Conservation (phyloP, 768 basidiomycete genomes). For the Boletus patriciae region DNA sequence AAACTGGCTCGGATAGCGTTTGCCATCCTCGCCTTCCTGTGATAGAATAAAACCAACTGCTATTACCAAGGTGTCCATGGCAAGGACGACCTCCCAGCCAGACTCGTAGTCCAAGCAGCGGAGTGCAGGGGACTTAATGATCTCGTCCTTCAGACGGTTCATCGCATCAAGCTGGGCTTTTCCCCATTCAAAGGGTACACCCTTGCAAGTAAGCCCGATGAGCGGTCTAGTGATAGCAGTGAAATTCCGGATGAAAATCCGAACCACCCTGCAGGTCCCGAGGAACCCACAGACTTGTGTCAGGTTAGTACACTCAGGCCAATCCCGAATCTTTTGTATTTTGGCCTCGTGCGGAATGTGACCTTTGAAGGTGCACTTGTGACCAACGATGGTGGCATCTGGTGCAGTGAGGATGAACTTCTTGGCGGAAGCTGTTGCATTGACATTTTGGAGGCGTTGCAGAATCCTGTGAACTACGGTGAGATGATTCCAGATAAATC, state of each 20-base stretch:
- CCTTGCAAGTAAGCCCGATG: slow-evolving; percentile 27
- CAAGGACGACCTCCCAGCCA: too few relatives aligned
- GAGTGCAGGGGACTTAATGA: slow-evolving; percentile 13
- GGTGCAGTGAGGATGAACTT: slow-evolving; percentile 35
- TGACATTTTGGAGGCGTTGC: slow-evolving; percentile 35
- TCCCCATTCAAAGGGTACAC: slow-evolving; percentile 23
- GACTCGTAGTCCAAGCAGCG: neutral
- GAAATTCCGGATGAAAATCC: slow-evolving; percentile 11
- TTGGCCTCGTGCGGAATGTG: slow-evolving; percentile 27
- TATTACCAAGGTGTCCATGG: too few relatives aligned
- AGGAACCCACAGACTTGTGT: slow-evolving; percentile 34
- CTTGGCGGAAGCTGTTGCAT: slow-evolving; percentile 38
- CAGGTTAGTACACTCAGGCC: slow-evolving; percentile 31
- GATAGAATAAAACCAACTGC: too few relatives aligned
- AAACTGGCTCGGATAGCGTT: too few relatives aligned
- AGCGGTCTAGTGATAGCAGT: slow-evolving; percentile 22
- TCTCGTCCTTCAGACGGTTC: slow-evolving; percentile 21
- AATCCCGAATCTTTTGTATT: slow-evolving; percentile 30
- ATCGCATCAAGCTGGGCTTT: slow-evolving; percentile 11
- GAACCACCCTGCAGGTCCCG: slow-evolving; percentile 20
- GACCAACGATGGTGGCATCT: slow-evolving; percentile 36
- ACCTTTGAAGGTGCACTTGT: slow-evolving; percentile 22
- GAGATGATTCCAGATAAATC: slow-evolving; percentile 43
- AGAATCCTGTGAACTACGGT: slow-evolving; percentile 1
- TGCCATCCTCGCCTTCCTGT: too few relatives aligned